Base-by-base conservation (phyloP, 2,329 filamentous ascomycete species). In the Sporothrix sp. region DNA sequence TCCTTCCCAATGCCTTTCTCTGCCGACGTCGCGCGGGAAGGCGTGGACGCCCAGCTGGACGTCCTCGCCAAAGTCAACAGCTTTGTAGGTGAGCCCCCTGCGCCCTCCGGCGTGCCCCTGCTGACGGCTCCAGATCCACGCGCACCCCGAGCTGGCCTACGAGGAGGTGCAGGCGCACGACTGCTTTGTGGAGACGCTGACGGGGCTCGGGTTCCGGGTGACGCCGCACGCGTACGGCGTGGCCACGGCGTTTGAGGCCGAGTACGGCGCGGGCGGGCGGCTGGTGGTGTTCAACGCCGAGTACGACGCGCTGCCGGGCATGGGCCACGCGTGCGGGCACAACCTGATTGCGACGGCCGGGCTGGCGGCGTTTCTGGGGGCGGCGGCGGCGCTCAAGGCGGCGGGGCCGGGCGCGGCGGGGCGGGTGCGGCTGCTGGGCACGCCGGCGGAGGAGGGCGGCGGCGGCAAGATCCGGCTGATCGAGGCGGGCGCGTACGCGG, bases 101-200 rank as follows among this genome's bases (percentile, higher is more conserved):
- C n/a, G n/a, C n/a, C n/a, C n/a, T n/a, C n/a, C n/a, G n/a, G n/a
- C n/a, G n/a, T 16, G 13, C 14, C 18, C 18, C 25, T 13, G 3
- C 30, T 7, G 21, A 4, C n/a, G 8, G 14, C 30, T 8, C 3
- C 46, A 60, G 52, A 60, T 70, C 11, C 66, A 69, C 45, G 51
- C 56, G 4, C 63, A 76, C 48, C 75, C 75, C 0, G 75, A 79
- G 57, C 61, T 73, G 0, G 68, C 65, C 2, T 78, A 70, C 56
- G 57, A 76, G 46, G 76, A 79, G 57, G 61, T 68, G 56, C 65
- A 65, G 18, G 75, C 76, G 4, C 74, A 78, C 54, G 68, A 75
- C 36, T 66, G 63, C 5, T 69, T 79, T 46, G 68, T 67, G 14
- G 55, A 61, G 6, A 66, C 72, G 30, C 62, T 78, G 1, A 64